Conservation (phyloP, 176 grass and related monocot species). For the Urochloa ruziziensis region DNA sequence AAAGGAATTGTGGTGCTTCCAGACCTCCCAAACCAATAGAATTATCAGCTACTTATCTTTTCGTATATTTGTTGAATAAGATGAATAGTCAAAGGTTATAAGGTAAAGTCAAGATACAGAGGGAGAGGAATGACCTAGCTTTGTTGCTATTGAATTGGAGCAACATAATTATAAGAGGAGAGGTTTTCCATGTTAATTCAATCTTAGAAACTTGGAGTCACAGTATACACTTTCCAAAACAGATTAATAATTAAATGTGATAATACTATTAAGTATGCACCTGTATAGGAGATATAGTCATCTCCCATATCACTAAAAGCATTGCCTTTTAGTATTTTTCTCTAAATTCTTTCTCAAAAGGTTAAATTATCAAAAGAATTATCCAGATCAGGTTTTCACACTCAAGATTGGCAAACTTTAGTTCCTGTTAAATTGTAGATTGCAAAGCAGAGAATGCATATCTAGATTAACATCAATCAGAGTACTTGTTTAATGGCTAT, state of each 20-base stretch:
- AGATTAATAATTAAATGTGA: not conserved
- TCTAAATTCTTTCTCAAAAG: too few relatives aligned
- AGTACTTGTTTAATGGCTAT: too few relatives aligned
- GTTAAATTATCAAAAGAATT: not conserved
- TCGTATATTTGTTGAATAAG: too few relatives aligned
- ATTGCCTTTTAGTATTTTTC: not conserved
- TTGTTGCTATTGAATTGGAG: not conserved
- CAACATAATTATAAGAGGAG: not conserved
- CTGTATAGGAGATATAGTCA: not conserved
- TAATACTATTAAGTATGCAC: not conserved
- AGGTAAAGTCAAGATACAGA: too few relatives aligned
- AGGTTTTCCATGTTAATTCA: not conserved
- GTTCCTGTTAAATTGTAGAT: not conserved
- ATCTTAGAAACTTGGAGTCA: not conserved
- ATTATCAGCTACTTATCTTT: too few relatives aligned
- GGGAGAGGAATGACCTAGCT: not conserved
- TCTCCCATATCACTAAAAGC: not conserved
- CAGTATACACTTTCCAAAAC: not conserved
- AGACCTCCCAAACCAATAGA: too few relatives aligned
- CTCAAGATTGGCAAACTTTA: not conserved
- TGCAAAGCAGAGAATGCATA: not conserved
- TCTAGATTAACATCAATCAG: not conserved
- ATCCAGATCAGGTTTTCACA: not conserved
- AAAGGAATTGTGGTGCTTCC: too few relatives aligned
- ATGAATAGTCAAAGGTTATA: too few relatives aligned